A percentile compares a stretch with the other conserved stretches of the same genome.
Evolutionary conservation across 169 alveolate species (phyloP).

Genomic region (Plasmodium gonderi): DNA sequence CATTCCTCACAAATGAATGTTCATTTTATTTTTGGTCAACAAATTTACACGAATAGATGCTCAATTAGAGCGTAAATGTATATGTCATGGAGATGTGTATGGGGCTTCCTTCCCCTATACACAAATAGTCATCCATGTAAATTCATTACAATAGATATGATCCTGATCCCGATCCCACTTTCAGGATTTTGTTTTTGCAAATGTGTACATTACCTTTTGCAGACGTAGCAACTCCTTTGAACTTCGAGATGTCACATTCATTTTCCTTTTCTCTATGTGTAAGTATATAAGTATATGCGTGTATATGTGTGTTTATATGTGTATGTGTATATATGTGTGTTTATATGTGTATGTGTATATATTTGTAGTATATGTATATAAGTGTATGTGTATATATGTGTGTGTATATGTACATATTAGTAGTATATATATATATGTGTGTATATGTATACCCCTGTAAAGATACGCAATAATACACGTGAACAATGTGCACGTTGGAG

Average conservation of each 20-base stretch:
- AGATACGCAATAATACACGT: neutral
- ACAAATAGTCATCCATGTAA: neutral
- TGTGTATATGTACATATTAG: too few relatives aligned
- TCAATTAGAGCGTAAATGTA: too few relatives aligned
- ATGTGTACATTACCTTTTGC: slow-evolving; percentile 34
- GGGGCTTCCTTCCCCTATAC: too few relatives aligned
- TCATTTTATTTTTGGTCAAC: neutral
- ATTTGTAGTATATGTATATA: too few relatives aligned
- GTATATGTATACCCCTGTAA: too few relatives aligned
- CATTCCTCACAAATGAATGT: neutral
- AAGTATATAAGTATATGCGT: too few relatives aligned
- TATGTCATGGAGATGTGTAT: too few relatives aligned
- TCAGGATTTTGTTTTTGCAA: too few relatives aligned
- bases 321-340: neutral
- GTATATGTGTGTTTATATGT: too few relatives aligned
- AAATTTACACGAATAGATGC: too few relatives aligned
- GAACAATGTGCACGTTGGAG: neutral
- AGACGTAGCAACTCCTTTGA: slow-evolving; percentile 58
- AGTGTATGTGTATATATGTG: neutral
- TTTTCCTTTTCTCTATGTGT: neutral
- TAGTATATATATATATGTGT: neutral
- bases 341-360: neutral
- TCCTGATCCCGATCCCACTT: too few relatives aligned
- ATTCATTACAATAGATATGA: too few relatives aligned
- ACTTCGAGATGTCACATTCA: slow-evolving; percentile 46